These are phyloP conservation scores for Coelastrella sp. DNA, from an alignment of 139 green algal genomes.

Conservation along the genomic window DNA sequence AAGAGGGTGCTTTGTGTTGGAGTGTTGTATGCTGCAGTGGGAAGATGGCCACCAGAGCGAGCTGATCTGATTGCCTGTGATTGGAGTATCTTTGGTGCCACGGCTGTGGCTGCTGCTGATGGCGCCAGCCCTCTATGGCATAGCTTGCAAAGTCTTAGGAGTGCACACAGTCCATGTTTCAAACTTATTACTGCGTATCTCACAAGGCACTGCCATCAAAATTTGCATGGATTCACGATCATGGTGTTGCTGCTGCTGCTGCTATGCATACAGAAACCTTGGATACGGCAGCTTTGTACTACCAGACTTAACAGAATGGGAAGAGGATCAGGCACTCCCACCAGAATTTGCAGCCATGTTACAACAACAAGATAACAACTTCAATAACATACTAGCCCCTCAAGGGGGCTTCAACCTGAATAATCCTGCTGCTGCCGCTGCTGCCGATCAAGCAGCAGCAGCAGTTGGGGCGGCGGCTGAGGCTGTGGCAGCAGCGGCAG, in stretches of 20 bases:
- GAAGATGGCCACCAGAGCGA: too few species aligned
- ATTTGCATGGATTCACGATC: not conserved
- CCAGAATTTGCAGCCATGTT: not conserved
- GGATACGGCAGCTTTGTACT: slow-evolving; percentile 39
- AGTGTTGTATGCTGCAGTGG: not conserved
- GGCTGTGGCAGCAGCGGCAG: not conserved
- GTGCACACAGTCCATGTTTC: too few species aligned
- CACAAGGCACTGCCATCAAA: not conserved
- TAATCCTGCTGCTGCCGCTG: not conserved
- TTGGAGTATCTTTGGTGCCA: not conserved
- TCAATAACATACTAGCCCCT: not conserved
- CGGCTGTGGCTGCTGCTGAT: too few species aligned
- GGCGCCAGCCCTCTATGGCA: too few species aligned
- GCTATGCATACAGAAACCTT: not conserved
- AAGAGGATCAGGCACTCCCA: slow-evolving; percentile 18
- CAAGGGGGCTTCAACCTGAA: slow-evolving; percentile 18
- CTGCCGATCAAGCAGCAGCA: not conserved
- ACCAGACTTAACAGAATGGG: not conserved
- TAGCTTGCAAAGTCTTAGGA: too few species aligned
- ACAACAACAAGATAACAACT: not conserved
- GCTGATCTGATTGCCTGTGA: not conserved
- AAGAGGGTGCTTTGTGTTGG: too few species aligned
- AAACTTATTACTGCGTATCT: too few species aligned
- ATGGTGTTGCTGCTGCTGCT: not conserved
- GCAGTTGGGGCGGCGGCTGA: not conserved